Conservation (phyloP, 257 asterid genomes). For the Petrea volubilis region DNA sequence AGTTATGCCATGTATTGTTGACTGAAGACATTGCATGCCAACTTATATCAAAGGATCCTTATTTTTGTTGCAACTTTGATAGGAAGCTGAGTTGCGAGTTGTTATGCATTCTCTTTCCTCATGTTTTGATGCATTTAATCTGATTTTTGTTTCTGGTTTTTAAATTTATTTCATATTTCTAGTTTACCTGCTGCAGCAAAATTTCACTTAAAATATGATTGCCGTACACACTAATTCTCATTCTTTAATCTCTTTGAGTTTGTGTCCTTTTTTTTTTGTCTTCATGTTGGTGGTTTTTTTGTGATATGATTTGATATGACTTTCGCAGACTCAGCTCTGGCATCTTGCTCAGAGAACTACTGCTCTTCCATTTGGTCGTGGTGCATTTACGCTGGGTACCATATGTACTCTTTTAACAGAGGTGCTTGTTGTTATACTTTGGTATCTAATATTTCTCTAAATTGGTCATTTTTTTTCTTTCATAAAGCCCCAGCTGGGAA, state of each 20-base stretch:
- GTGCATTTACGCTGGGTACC: constrained; percentile 96
- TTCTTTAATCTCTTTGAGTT: neutral
- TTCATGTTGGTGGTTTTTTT: neutral
- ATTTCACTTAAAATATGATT: constrained; percentile 1
- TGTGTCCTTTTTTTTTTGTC: too few species aligned
- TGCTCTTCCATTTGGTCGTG: constrained; percentile 98
- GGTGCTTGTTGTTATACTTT: constrained; percentile 43
- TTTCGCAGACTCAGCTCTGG: constrained; percentile 86
- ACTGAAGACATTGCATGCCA: constrained; percentile 2
- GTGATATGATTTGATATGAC: neutral
- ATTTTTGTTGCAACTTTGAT: neutral
- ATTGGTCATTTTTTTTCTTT: constrained; percentile 5
- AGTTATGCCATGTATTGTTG: neutral
- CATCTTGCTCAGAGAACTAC: constrained; percentile 99
- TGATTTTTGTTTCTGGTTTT: neutral
- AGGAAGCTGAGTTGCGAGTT: neutral
- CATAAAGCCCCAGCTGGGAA: neutral
- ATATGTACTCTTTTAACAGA: constrained; percentile 89
- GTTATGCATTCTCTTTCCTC: neutral
- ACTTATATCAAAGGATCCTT: constrained; percentile 5
- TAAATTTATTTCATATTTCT: neutral
- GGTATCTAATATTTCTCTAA: constrained; percentile 2
- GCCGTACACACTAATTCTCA: neutral
- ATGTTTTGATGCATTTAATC: neutral
- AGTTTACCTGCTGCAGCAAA: neutral